Conservation (phyloP, 225 moss, liverwort and hornwort genomes). For the Marchantia paleacea region DNA sequence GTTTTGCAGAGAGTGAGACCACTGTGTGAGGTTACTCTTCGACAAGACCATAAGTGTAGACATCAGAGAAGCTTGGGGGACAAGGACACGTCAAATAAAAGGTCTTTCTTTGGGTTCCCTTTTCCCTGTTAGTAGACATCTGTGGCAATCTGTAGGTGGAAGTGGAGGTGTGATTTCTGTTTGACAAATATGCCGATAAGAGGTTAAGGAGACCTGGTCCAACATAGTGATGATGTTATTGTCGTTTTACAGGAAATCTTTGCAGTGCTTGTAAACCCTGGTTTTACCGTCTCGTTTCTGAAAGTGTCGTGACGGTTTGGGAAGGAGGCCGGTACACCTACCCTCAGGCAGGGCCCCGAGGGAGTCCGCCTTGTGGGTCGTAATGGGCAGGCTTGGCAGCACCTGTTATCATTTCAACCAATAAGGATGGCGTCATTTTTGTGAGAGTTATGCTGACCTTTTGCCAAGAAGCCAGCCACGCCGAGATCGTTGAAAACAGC, state of each 20-base stretch:
- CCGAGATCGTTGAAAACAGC: conserved; percentile 11
- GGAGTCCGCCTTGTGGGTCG: conserved; percentile 3
- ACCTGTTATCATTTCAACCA: conserved; percentile 14
- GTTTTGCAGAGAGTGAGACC: not conserved
- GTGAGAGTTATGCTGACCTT: conserved; percentile 11
- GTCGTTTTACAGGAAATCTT: conserved; percentile 25
- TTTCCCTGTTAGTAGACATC: not conserved
- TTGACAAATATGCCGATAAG: not conserved
- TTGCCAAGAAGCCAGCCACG: conserved; percentile 15
- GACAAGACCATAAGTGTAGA: not conserved
- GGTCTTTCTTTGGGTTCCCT: not conserved
- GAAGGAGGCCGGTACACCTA: not conserved
- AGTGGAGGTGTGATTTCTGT: too few relatives aligned
- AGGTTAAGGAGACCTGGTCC: not conserved
- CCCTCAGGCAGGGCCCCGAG: conserved; percentile 10
- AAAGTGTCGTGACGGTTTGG: not conserved
- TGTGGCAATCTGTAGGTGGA: not conserved
- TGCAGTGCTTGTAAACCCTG: conserved; percentile 5
- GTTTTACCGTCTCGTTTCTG: conserved; percentile 7
- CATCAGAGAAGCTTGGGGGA: not conserved
- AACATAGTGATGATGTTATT: too few relatives aligned
- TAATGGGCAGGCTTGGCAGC: conserved; percentile 14
- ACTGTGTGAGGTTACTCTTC: not conserved
- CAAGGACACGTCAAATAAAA: too few relatives aligned
- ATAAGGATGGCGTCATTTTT: conserved; percentile 20